Conservation (phyloP, 2,329 filamentous ascomycete species). For the Chaetomium olivaceum region DNA sequence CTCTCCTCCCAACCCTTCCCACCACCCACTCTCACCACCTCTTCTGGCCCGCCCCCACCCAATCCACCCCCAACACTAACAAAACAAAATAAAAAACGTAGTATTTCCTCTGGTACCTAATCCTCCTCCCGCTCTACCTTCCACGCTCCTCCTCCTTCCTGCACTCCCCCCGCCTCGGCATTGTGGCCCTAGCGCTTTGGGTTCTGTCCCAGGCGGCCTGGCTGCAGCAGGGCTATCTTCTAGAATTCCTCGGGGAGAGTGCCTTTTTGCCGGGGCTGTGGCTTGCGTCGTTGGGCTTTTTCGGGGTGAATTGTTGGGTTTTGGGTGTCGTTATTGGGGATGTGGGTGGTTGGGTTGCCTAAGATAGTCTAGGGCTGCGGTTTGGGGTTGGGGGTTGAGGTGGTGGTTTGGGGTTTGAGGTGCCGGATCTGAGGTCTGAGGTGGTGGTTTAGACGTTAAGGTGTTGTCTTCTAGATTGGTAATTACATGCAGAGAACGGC, state of each 20-base stretch:
- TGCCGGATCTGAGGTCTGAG: background rate
- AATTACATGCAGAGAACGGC: no score
- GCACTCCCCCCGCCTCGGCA: constrained; percentile 58
- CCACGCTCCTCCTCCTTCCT: constrained; percentile 79
- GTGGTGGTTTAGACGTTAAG: background rate
- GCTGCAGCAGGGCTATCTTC: constrained; percentile 72
- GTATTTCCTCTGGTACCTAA: constrained; percentile 99
- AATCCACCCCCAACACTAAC: background rate
- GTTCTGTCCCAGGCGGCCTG: constrained; percentile 71
- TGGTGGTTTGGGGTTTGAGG: no score
- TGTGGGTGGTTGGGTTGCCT: constrained; percentile 42
- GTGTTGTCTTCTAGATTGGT: no score
- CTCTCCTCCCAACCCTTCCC: background rate
- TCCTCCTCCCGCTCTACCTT: constrained; percentile 89
- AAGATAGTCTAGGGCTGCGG: no score
- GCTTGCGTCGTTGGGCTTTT: constrained; percentile 74
- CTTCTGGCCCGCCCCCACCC: no score
- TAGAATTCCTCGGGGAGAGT: constrained; percentile 78
- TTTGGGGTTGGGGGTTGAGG: background rate
- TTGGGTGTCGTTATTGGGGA: constrained; percentile 78
- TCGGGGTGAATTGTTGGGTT: constrained; percentile 83
- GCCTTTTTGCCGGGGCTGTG: constrained; percentile 87
- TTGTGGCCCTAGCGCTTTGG: constrained; percentile 71
- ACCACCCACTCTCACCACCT: background rate
- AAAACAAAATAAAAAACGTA: constrained; percentile 47